phyloP scores from a whole-genome alignment of 768 basidiomycete genomes.

The Russula foetens region DNA sequence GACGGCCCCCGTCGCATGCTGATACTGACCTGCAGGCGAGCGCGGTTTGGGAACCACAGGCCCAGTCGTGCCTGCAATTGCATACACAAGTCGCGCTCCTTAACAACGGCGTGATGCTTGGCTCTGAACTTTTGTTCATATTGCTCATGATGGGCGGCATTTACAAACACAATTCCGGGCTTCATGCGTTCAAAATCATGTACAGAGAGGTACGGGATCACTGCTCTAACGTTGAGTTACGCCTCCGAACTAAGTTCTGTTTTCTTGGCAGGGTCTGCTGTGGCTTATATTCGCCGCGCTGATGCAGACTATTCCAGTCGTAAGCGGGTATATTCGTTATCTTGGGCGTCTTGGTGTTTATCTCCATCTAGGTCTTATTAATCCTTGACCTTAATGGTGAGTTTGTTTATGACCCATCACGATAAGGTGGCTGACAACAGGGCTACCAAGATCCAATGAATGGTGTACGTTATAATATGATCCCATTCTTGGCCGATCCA shows the following conservation, averaged over 20 bases:
- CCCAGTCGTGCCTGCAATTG: not conserved
- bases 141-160: constrained; percentile 6
- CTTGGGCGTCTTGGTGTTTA: not conserved
- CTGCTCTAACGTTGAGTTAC: not conserved
- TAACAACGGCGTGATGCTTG: not conserved
- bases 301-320: constrained; percentile 8
- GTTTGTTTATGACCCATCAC: not conserved
- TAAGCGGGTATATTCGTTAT: not conserved
- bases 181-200: constrained; percentile 7
- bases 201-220: constrained; percentile 10
- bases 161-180: not conserved
- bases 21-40: not conserved
- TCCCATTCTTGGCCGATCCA: not conserved
- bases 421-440: not conserved
- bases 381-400: constrained; percentile 11
- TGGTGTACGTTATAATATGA: constrained; percentile 2
- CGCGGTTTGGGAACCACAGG: not conserved
- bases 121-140: not conserved
- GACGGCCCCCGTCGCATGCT: not conserved
- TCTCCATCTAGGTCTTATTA: constrained; percentile 10
- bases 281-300: constrained; percentile 9
- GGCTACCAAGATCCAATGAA: constrained; percentile 8
- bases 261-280: constrained; percentile 4
- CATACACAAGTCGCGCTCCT: not conserved
- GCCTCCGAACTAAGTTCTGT: not conserved